A percentile compares a stretch with the other conserved stretches of the same genome.
Conservation (phyloP, 2,329 filamentous ascomycete species). For the Cadophora sp. region DNA sequence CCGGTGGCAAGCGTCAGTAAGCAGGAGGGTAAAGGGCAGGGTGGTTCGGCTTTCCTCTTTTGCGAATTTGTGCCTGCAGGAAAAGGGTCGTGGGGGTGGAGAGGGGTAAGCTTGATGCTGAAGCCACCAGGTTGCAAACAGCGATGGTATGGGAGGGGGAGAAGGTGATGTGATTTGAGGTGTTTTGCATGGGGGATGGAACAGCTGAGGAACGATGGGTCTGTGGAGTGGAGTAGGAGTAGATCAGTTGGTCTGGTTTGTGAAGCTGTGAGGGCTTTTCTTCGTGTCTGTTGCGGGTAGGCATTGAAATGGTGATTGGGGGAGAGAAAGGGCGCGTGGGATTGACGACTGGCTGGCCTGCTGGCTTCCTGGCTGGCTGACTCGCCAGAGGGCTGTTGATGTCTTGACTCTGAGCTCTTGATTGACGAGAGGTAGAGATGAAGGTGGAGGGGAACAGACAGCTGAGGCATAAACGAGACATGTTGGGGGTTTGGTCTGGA, state of each 20-base stretch:
- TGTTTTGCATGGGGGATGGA: not conserved
- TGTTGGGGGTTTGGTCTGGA: slow-evolving; percentile 13
- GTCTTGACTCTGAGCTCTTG: not conserved
- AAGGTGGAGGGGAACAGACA: not conserved
- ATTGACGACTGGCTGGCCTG: not conserved
- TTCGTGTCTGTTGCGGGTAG: not conserved
- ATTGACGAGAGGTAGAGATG: not conserved
- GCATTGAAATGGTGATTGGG: slow-evolving; percentile 1
- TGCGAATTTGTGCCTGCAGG: not conserved
- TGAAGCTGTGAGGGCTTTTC: not conserved
- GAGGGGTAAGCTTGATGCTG: too few relatives aligned
- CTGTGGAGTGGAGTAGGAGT: not conserved
- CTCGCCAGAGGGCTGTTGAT: not conserved
- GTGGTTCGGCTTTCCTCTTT: slow-evolving; percentile 1
- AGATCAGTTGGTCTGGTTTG: not conserved
- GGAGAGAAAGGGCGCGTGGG: not conserved
- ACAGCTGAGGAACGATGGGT: slow-evolving; percentile 5
- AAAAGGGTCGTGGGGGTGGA: not conserved
- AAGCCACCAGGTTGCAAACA: too few relatives aligned
- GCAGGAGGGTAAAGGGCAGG: not conserved
- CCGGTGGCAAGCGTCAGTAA: slow-evolving; percentile 1
- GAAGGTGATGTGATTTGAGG: not conserved
- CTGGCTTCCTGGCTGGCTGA: not conserved
- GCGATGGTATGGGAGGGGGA: not conserved
- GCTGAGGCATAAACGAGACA: slow-evolving; percentile 13